These are phyloP conservation scores for Colletotrichum sp. DNA, from an alignment of 2,329 filamentous ascomycete genomes.

Conservation along the genomic window DNA sequence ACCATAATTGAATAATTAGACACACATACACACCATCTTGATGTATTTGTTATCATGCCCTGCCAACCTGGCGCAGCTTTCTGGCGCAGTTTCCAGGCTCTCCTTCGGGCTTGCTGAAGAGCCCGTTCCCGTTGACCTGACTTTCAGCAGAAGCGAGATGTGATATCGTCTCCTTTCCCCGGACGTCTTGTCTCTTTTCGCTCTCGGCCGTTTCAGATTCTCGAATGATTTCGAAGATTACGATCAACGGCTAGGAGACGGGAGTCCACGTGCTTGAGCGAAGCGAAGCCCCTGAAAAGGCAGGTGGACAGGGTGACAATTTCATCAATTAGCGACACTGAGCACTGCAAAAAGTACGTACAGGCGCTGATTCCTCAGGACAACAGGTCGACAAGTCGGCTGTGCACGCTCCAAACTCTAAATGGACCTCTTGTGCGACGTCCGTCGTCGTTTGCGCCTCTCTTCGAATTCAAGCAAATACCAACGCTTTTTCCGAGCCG, in stretches of 20 bases:
- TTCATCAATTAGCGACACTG: background rate
- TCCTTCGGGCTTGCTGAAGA: background rate
- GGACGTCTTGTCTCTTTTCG: background rate
- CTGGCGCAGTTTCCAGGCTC: background rate
- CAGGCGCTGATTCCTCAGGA: constrained; percentile 1
- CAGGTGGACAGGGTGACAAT: background rate
- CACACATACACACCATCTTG: background rate
- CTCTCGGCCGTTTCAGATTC: background rate
- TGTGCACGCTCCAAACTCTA: constrained; percentile 16
- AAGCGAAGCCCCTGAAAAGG: background rate
- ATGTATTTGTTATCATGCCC: background rate
- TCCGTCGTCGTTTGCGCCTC: background rate
- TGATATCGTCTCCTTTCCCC: background rate
- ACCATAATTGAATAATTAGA: background rate
- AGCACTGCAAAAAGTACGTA: background rate
- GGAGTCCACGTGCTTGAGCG: background rate
- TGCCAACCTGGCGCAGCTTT: background rate
- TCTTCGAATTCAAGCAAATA: background rate
- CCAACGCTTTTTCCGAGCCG: background rate
- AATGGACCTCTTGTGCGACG: constrained; percentile 3
- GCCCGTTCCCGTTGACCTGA: background rate
- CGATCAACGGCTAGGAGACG: background rate
- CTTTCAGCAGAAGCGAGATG: background rate
- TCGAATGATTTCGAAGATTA: background rate
- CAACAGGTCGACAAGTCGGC: background rate